Conservation (phyloP, 164 flowering plant genomes). For the Berberis vulgaris region DNA sequence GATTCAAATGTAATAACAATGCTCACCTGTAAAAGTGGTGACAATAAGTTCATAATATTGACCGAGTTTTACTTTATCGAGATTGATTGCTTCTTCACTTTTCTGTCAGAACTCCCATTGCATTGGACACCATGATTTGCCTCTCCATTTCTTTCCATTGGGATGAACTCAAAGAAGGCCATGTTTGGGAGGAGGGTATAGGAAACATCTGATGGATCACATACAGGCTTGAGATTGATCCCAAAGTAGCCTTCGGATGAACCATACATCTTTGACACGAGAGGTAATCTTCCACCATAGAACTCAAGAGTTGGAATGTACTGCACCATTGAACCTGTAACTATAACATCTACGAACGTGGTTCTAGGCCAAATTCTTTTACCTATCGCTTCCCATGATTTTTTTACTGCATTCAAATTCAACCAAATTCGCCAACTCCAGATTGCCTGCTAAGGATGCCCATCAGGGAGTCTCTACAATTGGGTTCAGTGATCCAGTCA, state of each 20-base stretch:
- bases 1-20: background rate
- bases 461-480: background rate
- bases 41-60: too few relatives aligned
- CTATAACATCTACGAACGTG: background rate
- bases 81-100: background rate
- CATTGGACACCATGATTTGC: too few relatives aligned
- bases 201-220: background rate
- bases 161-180: too few relatives aligned
- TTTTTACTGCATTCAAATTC: background rate
- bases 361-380: background rate
- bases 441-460: background rate
- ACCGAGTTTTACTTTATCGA: background rate
- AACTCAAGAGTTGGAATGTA: background rate
- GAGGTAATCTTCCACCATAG: background rate
- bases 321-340: background rate
- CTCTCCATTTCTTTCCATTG: too few relatives aligned
- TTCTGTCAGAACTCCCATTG: background rate
- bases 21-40: background rate
- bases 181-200: too few relatives aligned
- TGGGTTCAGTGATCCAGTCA: slow-evolving; percentile 1
- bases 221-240: background rate
- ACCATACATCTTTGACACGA: background rate
- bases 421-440: background rate
- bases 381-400: background rate
- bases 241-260: background rate